Base-by-base conservation (phyloP, 371 early-diverging fungal species). In the Rhizopus arrhizus region DNA sequence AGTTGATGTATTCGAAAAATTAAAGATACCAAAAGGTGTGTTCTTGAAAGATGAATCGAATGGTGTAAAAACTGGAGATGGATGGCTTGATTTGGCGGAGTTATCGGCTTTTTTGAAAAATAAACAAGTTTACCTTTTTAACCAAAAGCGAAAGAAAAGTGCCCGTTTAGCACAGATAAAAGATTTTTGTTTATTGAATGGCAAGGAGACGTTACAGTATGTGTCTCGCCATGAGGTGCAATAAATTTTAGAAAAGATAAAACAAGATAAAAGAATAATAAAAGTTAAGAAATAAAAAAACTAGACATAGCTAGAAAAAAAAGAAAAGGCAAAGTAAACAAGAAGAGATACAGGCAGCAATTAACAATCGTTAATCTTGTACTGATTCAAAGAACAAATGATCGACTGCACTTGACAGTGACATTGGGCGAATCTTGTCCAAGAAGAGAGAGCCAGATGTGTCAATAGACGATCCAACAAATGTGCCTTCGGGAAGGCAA, bases 121-220 rank as follows among this genome's bases (percentile, higher is more conserved):
- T n/a, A n/a, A n/a, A n/a, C n/a, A n/a, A n/a, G n/a, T n/a, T n/a
- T n/a, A n/a, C n/a, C n/a, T n/a, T n/a, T n/a, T n/a, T n/a, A n/a
- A n/a, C n/a, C n/a, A n/a, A n/a, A n/a, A n/a, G n/a, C n/a, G n/a
- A n/a, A n/a, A 47, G 28, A 16, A n/a, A 15, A 2, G 0, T 38
- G 5, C 13, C 40, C 8, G 11, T 38, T 11, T 38, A 13, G 8
- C 40, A 8, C 11, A 38, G 15, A 68, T 52, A 31, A 34, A 13
- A 5, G 16, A 5, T 0, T 46, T 43, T 42, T 63, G 22, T 63
- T 16, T 42, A 38, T 53, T 61, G 47, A 40, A 40, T 47, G 38
- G 54, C 38, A 5, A 28, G 43, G 22, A 58, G 22, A 13, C 57
- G 41, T 38, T n/a, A 36, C 40, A 46, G 51, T 38, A 50, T 15